Base-by-base conservation (phyloP, 305 asterid species). In the Fraxinus angustifolia region DNA sequence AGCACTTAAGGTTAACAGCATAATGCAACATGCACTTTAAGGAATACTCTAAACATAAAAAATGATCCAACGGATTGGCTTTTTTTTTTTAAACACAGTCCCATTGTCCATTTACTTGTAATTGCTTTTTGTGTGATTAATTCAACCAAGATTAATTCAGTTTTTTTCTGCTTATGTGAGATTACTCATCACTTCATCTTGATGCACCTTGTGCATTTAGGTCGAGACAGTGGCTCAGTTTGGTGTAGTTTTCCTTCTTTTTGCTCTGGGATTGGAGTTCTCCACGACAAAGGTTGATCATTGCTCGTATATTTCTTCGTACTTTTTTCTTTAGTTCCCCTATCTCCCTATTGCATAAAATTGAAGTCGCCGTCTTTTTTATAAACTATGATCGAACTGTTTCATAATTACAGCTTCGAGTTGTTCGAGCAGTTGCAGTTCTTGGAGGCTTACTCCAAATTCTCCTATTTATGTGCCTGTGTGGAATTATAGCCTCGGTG, bases 141-240 rank as follows among this genome's bases (percentile, higher is more conserved):
- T 28, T 65, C 33, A 65, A 60, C 70, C 70, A 60, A 60, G 30
- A 65, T 4, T 7, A 8, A 65, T 8, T 65, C 73, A 65, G 26
- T 10, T 28, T 7, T 65, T 65, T 1, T 14, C 73, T 26, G 73
- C 11, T 65, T 65, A 33, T 77, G 3, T 42, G 72, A 82, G 76
- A 75, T 36, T 31, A 16, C 36, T n/a, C 42, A 42, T 83, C 85
- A 76, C 78, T 81, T 81, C 77, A 56, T 60, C 72, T 77, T 75
- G 38, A 68, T 79, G 80, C 78, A 75, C 73, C 74, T 81, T 83
- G 68, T 88, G 82, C 83, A 38, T 88, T 50, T 86, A 96, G 99
- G 99, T 96, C 79, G 99, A 96, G 91, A 96, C 99, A 62, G 98
- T 96, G 85, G 99, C 99, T 72, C 99, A 96, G 86, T 96, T 96